These are phyloP conservation scores for Schizochytrium sp. DNA, from an alignment of 108 stramenopile species.

Conservation along the genomic window DNA sequence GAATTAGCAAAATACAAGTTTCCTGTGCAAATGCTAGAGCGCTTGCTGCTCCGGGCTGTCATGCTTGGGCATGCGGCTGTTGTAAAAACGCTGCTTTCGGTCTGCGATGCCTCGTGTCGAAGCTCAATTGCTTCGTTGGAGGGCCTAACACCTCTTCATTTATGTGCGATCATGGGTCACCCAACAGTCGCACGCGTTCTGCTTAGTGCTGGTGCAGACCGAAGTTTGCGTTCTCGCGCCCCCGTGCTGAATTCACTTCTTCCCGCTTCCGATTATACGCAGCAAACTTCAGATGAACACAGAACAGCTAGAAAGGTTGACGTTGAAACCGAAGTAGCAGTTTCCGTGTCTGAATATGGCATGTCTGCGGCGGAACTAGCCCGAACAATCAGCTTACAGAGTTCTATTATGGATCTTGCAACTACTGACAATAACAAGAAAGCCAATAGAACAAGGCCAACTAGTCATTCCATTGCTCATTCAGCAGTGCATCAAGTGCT, in stretches of 20 bases:
- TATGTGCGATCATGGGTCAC: conserved; percentile 48
- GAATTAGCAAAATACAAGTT: conserved; percentile 48
- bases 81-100: background rate
- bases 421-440: no score
- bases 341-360: no score
- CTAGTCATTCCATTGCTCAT: background rate
- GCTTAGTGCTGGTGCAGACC: conserved; percentile 23
- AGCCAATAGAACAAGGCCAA: no score
- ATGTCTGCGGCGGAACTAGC: no score
- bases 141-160: conserved; percentile 45
- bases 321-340: no score
- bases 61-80: conserved; percentile 28
- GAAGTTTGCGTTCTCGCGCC: background rate
- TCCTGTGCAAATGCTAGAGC: background rate
- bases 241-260: background rate
- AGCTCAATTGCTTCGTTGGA: background rate
- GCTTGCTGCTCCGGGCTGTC: conserved; percentile 9
- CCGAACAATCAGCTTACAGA: no score
- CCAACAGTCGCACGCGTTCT: conserved; percentile 41
- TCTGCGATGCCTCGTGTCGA: conserved; percentile 47
- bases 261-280: background rate
- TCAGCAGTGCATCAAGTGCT: conserved; percentile 51
- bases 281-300: no score
- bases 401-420: no score
- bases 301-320: no score